Base-by-base conservation (phyloP, 768 basidiomycete species). In the Nevesoporus exiguus region DNA sequence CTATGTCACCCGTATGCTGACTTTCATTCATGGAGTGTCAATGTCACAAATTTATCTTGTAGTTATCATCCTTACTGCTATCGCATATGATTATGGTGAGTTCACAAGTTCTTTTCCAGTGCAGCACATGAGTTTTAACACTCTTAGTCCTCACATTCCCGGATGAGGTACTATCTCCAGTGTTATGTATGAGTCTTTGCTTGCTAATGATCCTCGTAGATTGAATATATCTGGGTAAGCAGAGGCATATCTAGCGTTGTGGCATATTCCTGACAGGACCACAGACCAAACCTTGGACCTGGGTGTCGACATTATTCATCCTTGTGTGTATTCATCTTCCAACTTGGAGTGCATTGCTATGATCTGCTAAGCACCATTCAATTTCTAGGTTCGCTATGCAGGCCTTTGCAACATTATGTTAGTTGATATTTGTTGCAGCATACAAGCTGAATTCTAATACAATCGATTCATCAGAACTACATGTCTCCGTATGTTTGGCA, bases 181-280 rank as follows among this genome's bases (percentile, higher is more conserved):
- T 3, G 2, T 14, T 17, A 27, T 24, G 36, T 2, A 22, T 13
- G 1, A 22, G 0, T 7, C 7, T 31, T 39, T 29, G 1, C 19
- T 55, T 3, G 15, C 27, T 41, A 13, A 33, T 21, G 17, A 21
- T 15, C 8, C 37, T 4, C 19, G 13, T 7, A 57, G 59, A 47
- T 55, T 17, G 44, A 59, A 40, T 52, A 55, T n/a, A 43, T 61
- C 4, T 61, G 54, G 60, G 60, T 61, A 3, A 13, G 58, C 3
- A 10, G 3, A 22, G 8, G 7, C 7, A 2, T 7, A 0, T 39
- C 21, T 34, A 2, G 19, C 13, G 21, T 5, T 3, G n/a, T 15
- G 19, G 13, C n/a, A 19, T 8, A 21, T 19, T 39, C 37, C n/a
- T 27, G 3, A 60, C 30, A 3, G 5, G 5, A 5, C 3, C 8